Base-by-base conservation (phyloP, 306 rosid species). In the Quercus engelmannii region DNA sequence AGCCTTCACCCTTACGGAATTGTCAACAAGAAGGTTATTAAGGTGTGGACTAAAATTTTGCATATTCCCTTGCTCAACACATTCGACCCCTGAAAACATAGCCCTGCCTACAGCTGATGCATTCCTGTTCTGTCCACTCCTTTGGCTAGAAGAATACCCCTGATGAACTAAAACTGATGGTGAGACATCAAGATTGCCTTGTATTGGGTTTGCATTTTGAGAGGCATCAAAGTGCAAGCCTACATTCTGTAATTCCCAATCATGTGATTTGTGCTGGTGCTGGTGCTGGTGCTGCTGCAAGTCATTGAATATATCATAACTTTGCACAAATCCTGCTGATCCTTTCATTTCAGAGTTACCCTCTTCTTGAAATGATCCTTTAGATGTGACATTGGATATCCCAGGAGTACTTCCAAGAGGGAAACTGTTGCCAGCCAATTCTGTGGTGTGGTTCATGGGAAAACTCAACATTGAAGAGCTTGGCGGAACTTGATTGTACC, bases 301-400 rank as follows among this genome's bases (percentile, higher is more conserved):
- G 70, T 93, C 99, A 78, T 88, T 90, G 76, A 93, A 93, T 38
- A 90, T 91, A 81, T 91, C 98, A 46, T 88, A 96, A 82, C 89
- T 96, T 43, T 88, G 79, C 76, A 59, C 56, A 65, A 93, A 89
- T 61, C 88, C 91, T 1, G 76, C 77, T 1, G 97, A 75, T 65
- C 86, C 91, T 83, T 87, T 96, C 4, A 86, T 82, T 51, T 91
- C 90, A 0, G 93, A 84, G 86, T 81, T 86, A 43, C 90, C 86
- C 43, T 89, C 97, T 3, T 91, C 90, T 11, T 85, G 91, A 79
- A 87, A 90, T 10, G 89, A 64, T 76, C 87, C 94, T 86, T 91
- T 91, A 23, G 87, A 78, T 23, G 90, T 30, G 73, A 91, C 80
- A 79, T 76, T 88, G 20, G 98, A 86, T 55, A 90, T 76, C 73